These are phyloP conservation scores for Dimargaris cristalligena DNA, from an alignment of 192 early-diverging fungal species.

Conservation along the genomic window DNA sequence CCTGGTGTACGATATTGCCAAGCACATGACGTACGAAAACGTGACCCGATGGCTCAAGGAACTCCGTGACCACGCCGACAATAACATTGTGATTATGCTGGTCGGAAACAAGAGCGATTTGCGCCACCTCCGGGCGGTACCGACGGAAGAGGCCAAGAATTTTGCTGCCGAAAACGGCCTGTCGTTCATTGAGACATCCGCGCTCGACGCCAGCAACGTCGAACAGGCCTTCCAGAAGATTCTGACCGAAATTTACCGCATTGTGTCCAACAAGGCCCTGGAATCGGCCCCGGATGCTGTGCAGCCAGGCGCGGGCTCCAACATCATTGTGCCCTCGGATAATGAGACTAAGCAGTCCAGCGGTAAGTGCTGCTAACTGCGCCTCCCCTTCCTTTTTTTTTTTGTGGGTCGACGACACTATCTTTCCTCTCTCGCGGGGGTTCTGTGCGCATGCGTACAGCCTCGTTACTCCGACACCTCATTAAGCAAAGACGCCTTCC, in stretches of 20 bases:
- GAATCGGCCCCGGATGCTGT: constrained; percentile 56
- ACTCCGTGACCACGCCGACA: constrained; percentile 89
- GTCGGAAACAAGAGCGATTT: constrained; percentile 99
- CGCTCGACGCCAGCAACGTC: constrained; percentile 90
- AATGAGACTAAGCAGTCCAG: constrained; percentile 40
- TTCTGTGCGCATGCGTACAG: no score
- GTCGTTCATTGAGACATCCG: constrained; percentile 97
- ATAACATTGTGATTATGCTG: constrained; percentile 97
- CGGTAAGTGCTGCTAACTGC: constrained; percentile 50
- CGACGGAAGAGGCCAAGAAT: constrained; percentile 94
- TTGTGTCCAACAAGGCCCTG: constrained; percentile 92
- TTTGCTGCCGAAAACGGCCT: constrained; percentile 91
- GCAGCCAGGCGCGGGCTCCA: constrained; percentile 47
- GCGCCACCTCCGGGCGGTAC: constrained; percentile 85
- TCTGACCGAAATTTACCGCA: constrained; percentile 83
- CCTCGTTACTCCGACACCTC: no score
- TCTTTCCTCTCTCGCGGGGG: no score
- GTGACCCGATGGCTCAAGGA: constrained; percentile 97
- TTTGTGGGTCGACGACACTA: no score
- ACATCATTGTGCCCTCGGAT: constrained; percentile 45
- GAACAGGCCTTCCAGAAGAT: constrained; percentile 92
- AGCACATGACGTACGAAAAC: constrained; percentile 88
- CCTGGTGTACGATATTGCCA: constrained; percentile 95
- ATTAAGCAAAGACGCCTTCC: no score
- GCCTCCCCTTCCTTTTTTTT: no score